phyloP scores from a whole-genome alignment of 495 filamentous ascomycete genomes.

The Annulohypoxylon maeteangense region DNA sequence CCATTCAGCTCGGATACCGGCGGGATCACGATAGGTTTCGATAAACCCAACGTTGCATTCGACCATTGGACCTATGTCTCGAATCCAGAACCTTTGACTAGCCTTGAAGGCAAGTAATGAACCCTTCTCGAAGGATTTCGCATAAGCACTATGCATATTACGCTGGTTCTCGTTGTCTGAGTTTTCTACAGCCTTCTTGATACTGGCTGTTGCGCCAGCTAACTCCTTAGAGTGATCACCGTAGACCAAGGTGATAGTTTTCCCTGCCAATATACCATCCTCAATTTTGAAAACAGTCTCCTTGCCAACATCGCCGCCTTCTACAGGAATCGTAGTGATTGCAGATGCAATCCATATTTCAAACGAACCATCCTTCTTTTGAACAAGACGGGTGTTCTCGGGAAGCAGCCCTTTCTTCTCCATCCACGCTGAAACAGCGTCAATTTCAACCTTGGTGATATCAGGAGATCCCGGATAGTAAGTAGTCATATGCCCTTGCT shows the following conservation, averaged over 20 bases:
- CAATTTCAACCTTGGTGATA: slow-evolving; percentile 88
- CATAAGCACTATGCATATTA: slow-evolving; percentile 85
- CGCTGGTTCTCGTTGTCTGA: slow-evolving; percentile 87
- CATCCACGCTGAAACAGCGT: slow-evolving; percentile 74
- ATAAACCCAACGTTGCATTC: slow-evolving; percentile 96
- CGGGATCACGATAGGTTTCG: slow-evolving; percentile 95
- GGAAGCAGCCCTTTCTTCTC: slow-evolving; percentile 75
- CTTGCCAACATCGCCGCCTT: slow-evolving; percentile 75
- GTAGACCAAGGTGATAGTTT: slow-evolving; percentile 75
- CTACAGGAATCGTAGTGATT: slow-evolving; percentile 55
- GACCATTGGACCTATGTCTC: slow-evolving; percentile 87
- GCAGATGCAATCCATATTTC: slow-evolving; percentile 88
- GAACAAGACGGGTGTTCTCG: slow-evolving; percentile 89
- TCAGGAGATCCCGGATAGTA: slow-evolving; percentile 91
- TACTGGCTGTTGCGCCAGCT: slow-evolving; percentile 75
- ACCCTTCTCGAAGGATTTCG: slow-evolving; percentile 83
- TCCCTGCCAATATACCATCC: slow-evolving; percentile 71
- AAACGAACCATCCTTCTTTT: slow-evolving; percentile 75
- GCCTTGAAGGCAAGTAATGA: slow-evolving; percentile 91
- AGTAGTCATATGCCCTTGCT: slow-evolving; percentile 83
- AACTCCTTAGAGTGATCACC: slow-evolving; percentile 87
- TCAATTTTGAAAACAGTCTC: slow-evolving; percentile 73
- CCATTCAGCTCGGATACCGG: slow-evolving; percentile 95
- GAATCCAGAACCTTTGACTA: slow-evolving; percentile 90
- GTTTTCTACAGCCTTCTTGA: slow-evolving; percentile 76